A percentile compares a stretch with the other conserved stretches of the same genome.
Conservation (phyloP, 495 filamentous ascomycete species). For the Neurospora sp. region DNA sequence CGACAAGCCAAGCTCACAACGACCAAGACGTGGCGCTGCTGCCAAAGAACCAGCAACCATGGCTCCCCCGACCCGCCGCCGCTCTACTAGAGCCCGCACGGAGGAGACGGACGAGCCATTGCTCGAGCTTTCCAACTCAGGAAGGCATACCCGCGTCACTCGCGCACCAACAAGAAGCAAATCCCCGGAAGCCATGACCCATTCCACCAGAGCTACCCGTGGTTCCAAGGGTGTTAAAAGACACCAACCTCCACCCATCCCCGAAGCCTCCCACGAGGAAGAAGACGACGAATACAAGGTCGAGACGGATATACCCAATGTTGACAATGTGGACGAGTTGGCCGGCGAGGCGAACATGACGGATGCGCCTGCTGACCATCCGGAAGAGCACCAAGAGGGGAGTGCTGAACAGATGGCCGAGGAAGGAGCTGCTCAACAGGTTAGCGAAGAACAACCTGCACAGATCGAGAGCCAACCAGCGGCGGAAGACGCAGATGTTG, state of each 20-base stretch:
- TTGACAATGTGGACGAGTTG: slow-evolving; percentile 11
- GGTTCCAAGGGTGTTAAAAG: slow-evolving; percentile 56
- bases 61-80: slow-evolving; percentile 26
- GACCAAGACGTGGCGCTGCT: slow-evolving; percentile 13
- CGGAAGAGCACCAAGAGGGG: slow-evolving; percentile 1
- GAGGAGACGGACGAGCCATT: slow-evolving; percentile 35
- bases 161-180: slow-evolving; percentile 36
- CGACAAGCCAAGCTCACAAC: slow-evolving; percentile 4
- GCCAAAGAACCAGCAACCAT: slow-evolving; percentile 8
- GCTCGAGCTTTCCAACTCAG: slow-evolving; percentile 59
- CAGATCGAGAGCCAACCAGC: slow-evolving; percentile 27
- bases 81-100: slow-evolving; percentile 36
- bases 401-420: background rate
- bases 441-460: slow-evolving; percentile 11
- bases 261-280: slow-evolving; percentile 44
- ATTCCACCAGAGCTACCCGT: slow-evolving; percentile 38
- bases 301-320: slow-evolving; percentile 26
- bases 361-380: background rate
- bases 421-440: slow-evolving; percentile 6
- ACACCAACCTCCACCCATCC: slow-evolving; percentile 42
- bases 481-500: slow-evolving; percentile 44
- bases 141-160: slow-evolving; percentile 56
- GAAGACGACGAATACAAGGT: slow-evolving; percentile 15
- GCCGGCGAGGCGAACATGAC: background rate
- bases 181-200: slow-evolving; percentile 51